phyloP scores from a whole-genome alignment of 1,284 basidiomycete genomes.

The Ustilago trichophora region DNA sequence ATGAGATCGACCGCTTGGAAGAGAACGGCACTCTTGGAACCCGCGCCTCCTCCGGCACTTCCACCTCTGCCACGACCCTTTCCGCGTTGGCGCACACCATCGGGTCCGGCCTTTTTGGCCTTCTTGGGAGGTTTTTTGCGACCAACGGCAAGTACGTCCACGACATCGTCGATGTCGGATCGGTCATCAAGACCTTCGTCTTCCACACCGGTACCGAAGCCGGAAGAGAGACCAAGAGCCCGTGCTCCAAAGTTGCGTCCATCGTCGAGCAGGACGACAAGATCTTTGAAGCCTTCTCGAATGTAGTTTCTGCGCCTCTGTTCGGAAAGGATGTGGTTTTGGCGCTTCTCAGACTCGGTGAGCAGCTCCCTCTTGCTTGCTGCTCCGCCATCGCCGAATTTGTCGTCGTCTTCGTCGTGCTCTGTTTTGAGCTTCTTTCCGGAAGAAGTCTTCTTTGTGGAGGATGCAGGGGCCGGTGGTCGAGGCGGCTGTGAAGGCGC shows the following conservation, averaged over 20 bases:
- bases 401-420: constrained; percentile 41
- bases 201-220: constrained; percentile 64
- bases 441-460: constrained; percentile 3
- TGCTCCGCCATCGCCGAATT: constrained; percentile 6
- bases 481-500: constrained; percentile 7
- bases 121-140: constrained; percentile 54
- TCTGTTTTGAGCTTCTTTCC: constrained; percentile 56
- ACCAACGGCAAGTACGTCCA: constrained; percentile 44
- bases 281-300: constrained; percentile 62
- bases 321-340: constrained; percentile 62
- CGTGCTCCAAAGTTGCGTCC: constrained; percentile 62
- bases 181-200: constrained; percentile 64
- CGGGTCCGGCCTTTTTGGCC: constrained; percentile 45
- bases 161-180: constrained; percentile 56
- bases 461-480: constrained; percentile 2
- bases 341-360: constrained; percentile 59
- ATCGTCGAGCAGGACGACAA: constrained; percentile 63
- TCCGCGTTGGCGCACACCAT: constrained; percentile 49
- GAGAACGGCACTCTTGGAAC: constrained; percentile 62
- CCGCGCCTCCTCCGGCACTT: constrained; percentile 62
- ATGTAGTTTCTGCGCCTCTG: constrained; percentile 64
- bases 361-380: constrained; percentile 50
- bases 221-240: constrained; percentile 59
- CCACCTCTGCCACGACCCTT: constrained; percentile 63
- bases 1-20: constrained; percentile 65